phyloP scores from a whole-genome alignment of 768 basidiomycete genomes.

The Podaxis sp. region DNA sequence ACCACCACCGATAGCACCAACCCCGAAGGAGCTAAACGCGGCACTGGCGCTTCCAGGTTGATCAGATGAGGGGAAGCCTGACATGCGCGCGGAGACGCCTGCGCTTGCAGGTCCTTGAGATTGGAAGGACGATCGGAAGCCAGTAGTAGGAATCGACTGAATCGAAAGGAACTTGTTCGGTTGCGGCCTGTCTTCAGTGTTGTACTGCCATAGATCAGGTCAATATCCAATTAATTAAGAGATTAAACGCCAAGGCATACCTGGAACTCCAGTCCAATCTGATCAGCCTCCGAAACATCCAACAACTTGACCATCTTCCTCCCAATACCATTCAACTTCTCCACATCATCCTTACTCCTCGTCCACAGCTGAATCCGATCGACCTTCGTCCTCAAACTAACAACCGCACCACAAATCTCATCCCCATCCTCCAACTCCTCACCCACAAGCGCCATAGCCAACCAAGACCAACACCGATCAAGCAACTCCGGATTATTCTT shows the following conservation, averaged over 20 bases:
- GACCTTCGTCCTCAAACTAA: conserved; percentile 82
- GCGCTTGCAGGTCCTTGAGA: conserved; percentile 18
- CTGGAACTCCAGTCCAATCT: conserved; percentile 89
- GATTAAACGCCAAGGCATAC: conserved; percentile 37
- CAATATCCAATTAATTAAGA: conserved; percentile 21
- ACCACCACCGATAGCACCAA: conserved; percentile 22
- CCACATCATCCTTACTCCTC: conserved; percentile 81
- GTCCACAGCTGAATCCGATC: conserved; percentile 94
- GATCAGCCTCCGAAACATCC: conserved; percentile 81
- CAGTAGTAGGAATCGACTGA: conserved; percentile 64
- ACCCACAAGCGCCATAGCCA: conserved; percentile 90
- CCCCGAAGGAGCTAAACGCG: conserved; percentile 35
- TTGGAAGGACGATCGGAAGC: conserved; percentile 69
- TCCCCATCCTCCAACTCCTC: conserved; percentile 72
- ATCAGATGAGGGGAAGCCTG: conserved; percentile 21
- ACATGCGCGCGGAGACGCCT: conserved; percentile 25
- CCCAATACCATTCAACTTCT: conserved; percentile 81
- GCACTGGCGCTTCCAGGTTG: conserved; percentile 24
- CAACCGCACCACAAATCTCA: conserved; percentile 85
- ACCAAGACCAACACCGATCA: conserved; percentile 88
- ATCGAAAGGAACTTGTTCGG: conserved; percentile 84
- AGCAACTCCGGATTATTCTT: conserved; percentile 76
- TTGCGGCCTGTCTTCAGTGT: conserved; percentile 82
- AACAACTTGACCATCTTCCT: conserved; percentile 80
- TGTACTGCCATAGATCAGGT: conserved; percentile 50